Evolutionary conservation across 2,329 filamentous ascomycete species (phyloP).

Genomic region (Arthrinium puccinioides): DNA sequence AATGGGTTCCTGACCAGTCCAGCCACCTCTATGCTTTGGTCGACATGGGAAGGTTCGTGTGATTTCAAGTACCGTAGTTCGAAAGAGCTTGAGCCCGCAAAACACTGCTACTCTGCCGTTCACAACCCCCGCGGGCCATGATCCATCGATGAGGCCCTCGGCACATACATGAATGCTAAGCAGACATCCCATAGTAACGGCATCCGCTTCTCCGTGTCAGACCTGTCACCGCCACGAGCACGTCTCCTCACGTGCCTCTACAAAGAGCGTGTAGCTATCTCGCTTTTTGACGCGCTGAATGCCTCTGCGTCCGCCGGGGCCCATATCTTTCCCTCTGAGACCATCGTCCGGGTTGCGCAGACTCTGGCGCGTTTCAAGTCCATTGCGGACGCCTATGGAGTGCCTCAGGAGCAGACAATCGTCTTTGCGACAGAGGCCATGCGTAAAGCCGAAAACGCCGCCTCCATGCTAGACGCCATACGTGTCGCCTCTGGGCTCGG

Average conservation of each 20-base stretch:
- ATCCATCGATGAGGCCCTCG: no score
- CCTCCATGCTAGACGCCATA: conserved; percentile 60
- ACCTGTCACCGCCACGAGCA: conserved; percentile 62
- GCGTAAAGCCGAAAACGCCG: conserved; percentile 68
- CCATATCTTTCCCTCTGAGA: conserved; percentile 40
- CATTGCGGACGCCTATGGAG: conserved; percentile 63
- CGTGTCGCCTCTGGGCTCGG: conserved; percentile 54
- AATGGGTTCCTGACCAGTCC: conserved; percentile 37
- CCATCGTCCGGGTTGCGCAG: conserved; percentile 58
- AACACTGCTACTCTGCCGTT: not conserved
- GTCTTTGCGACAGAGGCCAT: conserved; percentile 88
- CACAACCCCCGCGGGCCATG: no score
- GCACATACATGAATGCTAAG: not conserved
- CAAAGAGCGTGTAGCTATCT: conserved; percentile 71
- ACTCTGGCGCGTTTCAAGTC: conserved; percentile 63
- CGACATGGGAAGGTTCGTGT: conserved; percentile 51
- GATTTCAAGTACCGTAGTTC: conserved; percentile 7
- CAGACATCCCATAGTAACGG: conserved; percentile 58
- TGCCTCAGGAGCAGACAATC: conserved; percentile 57
- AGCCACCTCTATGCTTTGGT: conserved; percentile 50
- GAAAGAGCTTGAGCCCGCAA: conserved; percentile 6
- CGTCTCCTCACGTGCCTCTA: conserved; percentile 73
- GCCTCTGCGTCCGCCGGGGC: conserved; percentile 27
- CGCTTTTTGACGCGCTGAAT: conserved; percentile 76
- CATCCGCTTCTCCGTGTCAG: conserved; percentile 85